Evolutionary conservation across 2,329 filamentous ascomycete genomes (phyloP), one percentile per base, ranked within the genome.

Genomic region (Alternaria novae-zelandiae): DNA sequence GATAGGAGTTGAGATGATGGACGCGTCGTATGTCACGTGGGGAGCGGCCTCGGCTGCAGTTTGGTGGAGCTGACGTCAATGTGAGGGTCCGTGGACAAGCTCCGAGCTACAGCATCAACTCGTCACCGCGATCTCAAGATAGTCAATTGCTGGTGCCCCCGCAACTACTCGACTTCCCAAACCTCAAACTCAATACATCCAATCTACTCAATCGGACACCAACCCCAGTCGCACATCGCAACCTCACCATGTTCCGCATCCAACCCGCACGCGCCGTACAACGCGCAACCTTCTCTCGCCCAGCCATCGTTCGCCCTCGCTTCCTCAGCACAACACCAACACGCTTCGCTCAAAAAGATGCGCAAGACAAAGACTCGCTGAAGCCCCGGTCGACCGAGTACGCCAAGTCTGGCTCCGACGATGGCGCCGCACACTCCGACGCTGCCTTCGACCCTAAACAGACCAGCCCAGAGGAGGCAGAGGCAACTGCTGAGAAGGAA

Each of bases 361-460:
- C 79, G n/a, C 78, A 82, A 70, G 81, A 82, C 75, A 84, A 83
- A 63, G 85, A 90, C 66, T 84, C 85, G 3, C 84, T 96, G 32
- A 87, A 90, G 62, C 88, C 91, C 0, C 84, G 87, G 32, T 80
- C 86, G 3, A 88, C 86, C 57, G 92, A 96, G 76, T 88, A 90
- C 79, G 87, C 88, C 61, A 88, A 90, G 74, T 89, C 88, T 54
- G 91, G 88, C 4, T 87, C 87, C 0, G 92, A 89, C 68, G 82
- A 89, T 46, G 81, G 82, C 12, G 85, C 89, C 0, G 82, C 85
- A 28, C 82, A 86, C 60, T 77, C 82, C 4, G 84, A 89, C 45
- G 86, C 89, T 0, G 90, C 93, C 1, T 96, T 92, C 79, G 86
- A 93, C 75, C 88, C 89, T 0, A 80, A 84, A 59, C 87, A 87